Percentiles rank a stretch among this genome's conserved stretches.
Evolutionary conservation across 169 alveolate genomes (phyloP).

Genomic region (Plasmodium blacklocki): DNA sequence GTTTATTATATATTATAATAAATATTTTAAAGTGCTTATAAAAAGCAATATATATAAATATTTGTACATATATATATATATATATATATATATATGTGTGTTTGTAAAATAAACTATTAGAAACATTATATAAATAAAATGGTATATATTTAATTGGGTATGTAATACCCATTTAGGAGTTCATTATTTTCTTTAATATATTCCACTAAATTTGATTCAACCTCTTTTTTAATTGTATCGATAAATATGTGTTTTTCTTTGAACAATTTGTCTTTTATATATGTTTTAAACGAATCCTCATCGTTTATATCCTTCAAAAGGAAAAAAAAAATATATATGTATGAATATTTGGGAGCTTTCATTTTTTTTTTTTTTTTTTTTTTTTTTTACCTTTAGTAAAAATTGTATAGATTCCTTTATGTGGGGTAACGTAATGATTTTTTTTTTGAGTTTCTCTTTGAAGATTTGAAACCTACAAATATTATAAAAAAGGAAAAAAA

Average conservation of each 20-base stretch:
- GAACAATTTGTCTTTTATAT: conserved; percentile 12
- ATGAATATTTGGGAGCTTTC: not conserved
- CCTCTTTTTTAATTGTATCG: conserved; percentile 19
- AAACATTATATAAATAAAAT: too few species aligned
- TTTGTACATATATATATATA: too few species aligned
- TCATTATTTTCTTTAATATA: conserved; percentile 36
- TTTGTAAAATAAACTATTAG: too few species aligned
- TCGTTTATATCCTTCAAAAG: conserved; percentile 21
- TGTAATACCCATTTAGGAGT: conserved; percentile 39
- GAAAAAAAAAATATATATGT: not conserved
- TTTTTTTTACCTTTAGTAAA: conserved; percentile 23
- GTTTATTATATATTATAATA: too few species aligned
- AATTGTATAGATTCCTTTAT: conserved; percentile 16
- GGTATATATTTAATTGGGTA: conserved; percentile 5
- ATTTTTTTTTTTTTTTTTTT: not conserved
- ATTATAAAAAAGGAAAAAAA: not conserved
- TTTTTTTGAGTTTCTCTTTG: conserved; percentile 39
- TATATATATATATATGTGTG: too few species aligned
- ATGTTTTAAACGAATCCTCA: conserved; percentile 11
- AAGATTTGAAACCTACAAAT: conserved; percentile 27
- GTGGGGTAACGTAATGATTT: conserved; percentile 25
- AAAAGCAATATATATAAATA: too few species aligned
- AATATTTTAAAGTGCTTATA: too few species aligned
- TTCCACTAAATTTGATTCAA: conserved; percentile 18
- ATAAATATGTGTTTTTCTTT: not conserved